Evolutionary conservation across 2,329 filamentous ascomycete species (phyloP).

Genomic region (Aspergillus sp.): DNA sequence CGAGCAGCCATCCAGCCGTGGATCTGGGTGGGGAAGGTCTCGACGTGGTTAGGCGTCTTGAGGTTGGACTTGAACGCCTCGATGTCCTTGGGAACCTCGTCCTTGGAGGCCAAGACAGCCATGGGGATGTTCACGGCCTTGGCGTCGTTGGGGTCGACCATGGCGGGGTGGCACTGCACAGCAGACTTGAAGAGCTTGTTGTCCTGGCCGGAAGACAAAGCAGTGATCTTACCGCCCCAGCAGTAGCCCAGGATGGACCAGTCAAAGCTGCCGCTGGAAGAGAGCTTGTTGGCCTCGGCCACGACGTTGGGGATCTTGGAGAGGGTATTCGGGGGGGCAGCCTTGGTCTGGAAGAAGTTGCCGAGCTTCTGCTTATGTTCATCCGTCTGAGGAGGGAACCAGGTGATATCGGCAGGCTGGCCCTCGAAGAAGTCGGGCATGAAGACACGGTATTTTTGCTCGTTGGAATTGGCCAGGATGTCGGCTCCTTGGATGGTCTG

Average conservation of each 20-base stretch:
- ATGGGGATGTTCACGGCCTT: conserved; percentile 51
- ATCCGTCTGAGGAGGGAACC: conserved; percentile 55
- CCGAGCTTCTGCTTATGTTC: conserved; percentile 56
- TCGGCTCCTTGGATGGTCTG: conserved; percentile 59
- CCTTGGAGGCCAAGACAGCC: conserved; percentile 51
- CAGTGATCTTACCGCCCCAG: conserved; percentile 55
- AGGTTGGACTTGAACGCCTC: conserved; percentile 34
- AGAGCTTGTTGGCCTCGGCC: conserved; percentile 46
- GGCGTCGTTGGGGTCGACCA: conserved; percentile 55
- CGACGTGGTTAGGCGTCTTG: conserved; percentile 34
- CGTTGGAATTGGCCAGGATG: conserved; percentile 53
- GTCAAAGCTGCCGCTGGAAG: conserved; percentile 36
- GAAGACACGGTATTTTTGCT: conserved; percentile 71
- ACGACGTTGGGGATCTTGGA: conserved; percentile 51
- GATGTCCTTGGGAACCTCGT: conserved; percentile 48
- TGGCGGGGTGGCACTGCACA: conserved; percentile 52
- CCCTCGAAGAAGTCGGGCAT: conserved; percentile 90
- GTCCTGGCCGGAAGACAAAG: conserved; percentile 45
- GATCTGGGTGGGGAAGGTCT: conserved; percentile 39
- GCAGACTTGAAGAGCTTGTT: conserved; percentile 51
- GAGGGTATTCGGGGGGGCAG: conserved; percentile 52
- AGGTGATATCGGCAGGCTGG: conserved; percentile 56
- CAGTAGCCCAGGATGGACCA: conserved; percentile 58
- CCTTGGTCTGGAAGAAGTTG: conserved; percentile 52
- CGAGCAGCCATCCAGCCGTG: conserved; percentile 45